A percentile compares a stretch with the other conserved stretches of the same genome.
Conservation (phyloP, 805 yeast genomes). For the Candida awuae region DNA sequence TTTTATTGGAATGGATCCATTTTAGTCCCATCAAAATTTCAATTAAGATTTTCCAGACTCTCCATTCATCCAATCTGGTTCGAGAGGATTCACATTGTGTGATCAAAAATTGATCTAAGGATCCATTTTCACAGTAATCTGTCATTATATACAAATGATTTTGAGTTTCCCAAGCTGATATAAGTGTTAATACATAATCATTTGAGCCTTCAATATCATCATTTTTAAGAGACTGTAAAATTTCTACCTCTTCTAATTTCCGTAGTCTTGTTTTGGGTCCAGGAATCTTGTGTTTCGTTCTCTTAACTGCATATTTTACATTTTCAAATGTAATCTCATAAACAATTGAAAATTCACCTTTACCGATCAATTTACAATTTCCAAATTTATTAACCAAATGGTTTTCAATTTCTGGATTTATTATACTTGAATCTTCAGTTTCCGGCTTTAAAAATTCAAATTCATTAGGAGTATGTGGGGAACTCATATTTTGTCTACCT, state of each 20-base stretch:
- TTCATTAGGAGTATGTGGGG: conserved; percentile 17
- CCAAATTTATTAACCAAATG: conserved; percentile 47
- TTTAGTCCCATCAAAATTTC: conserved; percentile 75
- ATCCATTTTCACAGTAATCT: conserved; percentile 88
- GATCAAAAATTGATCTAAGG: conserved; percentile 68
- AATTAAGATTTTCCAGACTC: conserved; percentile 92
- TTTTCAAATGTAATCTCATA: conserved; percentile 68
- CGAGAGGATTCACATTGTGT: conserved; percentile 65
- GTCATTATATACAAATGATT: conserved; percentile 83
- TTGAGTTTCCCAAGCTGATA: conserved; percentile 80
- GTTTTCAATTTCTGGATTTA: conserved; percentile 27
- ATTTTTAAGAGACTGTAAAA: conserved; percentile 35
- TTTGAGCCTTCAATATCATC: conserved; percentile 24
- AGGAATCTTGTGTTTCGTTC: conserved; percentile 60
- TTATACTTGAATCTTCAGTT: conserved; percentile 3
- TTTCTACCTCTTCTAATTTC: conserved; percentile 68
- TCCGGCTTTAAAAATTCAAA: not conserved
- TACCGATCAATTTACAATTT: conserved; percentile 64
- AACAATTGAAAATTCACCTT: conserved; percentile 87
- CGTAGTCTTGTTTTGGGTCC: conserved; percentile 54
- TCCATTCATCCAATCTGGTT: conserved; percentile 85
- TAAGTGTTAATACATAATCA: conserved; percentile 67
- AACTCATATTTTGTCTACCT: conserved; percentile 1
- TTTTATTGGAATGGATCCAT: conserved; percentile 69
- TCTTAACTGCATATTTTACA: conserved; percentile 76